Base-by-base conservation (phyloP, 225 moss, liverwort and hornwort genomes). In the Pseudoscleropodium purum region DNA sequence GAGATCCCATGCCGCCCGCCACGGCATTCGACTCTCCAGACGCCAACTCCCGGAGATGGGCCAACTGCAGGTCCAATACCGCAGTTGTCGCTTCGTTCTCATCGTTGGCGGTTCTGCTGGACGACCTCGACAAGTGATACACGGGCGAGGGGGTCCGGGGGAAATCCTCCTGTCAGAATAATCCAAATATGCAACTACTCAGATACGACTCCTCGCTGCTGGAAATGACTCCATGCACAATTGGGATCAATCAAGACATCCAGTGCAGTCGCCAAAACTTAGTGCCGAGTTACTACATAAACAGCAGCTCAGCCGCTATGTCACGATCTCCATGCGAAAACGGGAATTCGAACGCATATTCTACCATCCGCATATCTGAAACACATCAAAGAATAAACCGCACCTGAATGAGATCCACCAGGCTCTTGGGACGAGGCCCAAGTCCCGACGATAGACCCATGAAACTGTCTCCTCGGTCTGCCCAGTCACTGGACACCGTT, bases 361-460 rank as follows among this genome's bases (percentile, higher is more conserved):
- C 57, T 9, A 81, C 26, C 79, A 18, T 26, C 39, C 54, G 77
- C 7, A 36, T 15, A 78, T 27, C 79, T 6, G 30, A 5, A 5
- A 31, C 62, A 21, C 62, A 41, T 9, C 2, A 43, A 45, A 56
- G 21, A 41, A 83, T 45, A 60, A 33, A 33, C 89, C 99, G 96
- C 77, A 97, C 99, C 96, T 99, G 99, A 79, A 99, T 99, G 5
- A 95, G 96, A 95, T 99, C 99, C 67, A 99, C 99, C 9, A 99
- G 93, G 88, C 97, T 99, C 89, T 97, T 99, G 13, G 99, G 99
- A 37, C 97, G 99, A 66, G 95, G 95, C 86, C 96, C 97, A 63
- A 99, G 88, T n/a, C 97, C 98, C 74, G 95, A 91, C 17, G 94
- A 88, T n/a, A 95, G 64, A 57, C 90, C 94, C 69, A 90, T 90